Percentiles rank a stretch among this genome's conserved stretches.
phyloP scores from a whole-genome alignment of 768 basidiomycete genomes.

The Lyophyllum atratum region DNA sequence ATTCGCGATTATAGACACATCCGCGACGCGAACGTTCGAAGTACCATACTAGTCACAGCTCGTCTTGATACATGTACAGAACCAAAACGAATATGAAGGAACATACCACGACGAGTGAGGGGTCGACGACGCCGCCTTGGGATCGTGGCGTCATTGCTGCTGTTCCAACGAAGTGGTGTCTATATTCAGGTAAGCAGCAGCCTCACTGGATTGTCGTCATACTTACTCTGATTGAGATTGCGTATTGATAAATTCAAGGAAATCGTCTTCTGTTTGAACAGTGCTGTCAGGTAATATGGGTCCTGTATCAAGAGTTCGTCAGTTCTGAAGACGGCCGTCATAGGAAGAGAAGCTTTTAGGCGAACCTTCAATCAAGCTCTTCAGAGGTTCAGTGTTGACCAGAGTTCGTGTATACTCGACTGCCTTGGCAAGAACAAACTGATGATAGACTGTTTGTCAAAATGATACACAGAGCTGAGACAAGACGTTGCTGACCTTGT shows the following conservation, averaged over 20 bases:
- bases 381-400: conserved; percentile 10
- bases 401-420: conserved; percentile 15
- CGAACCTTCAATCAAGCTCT: conserved; percentile 11
- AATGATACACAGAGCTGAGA: background rate
- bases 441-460: background rate
- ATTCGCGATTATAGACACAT: conserved; percentile 13
- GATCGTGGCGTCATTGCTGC: conserved; percentile 17
- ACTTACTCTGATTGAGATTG: conserved; percentile 15
- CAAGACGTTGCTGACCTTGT: background rate
- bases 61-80: too few species aligned
- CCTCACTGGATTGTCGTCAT: background rate
- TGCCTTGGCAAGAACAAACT: conserved; percentile 17
- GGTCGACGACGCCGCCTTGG: conserved; percentile 14
- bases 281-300: conserved; percentile 6
- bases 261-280: conserved; percentile 14
- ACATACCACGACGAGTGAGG: conserved; percentile 8
- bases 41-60: conserved; percentile 10
- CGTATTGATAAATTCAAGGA: conserved; percentile 7
- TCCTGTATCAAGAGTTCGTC: background rate
- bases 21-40: conserved; percentile 14
- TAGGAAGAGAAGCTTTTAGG: too few species aligned
- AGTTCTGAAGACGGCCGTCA: too few species aligned
- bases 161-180: conserved; percentile 18
- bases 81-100: too few species aligned
- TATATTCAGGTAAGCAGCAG: background rate